Conservation (phyloP, 2,329 filamentous ascomycete species). For the Neonectria hederae region DNA sequence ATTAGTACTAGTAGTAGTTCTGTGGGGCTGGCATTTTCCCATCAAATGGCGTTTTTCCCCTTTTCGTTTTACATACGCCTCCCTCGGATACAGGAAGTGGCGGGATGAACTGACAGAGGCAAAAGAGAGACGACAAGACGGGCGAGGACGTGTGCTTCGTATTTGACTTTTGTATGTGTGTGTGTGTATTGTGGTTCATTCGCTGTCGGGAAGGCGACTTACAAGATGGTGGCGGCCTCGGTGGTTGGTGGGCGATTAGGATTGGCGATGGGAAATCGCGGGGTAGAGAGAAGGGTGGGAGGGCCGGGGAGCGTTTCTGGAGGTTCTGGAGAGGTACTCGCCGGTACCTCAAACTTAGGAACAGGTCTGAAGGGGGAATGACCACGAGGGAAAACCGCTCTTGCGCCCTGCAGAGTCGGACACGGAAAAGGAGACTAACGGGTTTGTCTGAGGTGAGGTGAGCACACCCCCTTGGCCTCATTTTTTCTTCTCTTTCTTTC, state of each 20-base stretch:
- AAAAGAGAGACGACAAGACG: not conserved
- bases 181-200: not conserved
- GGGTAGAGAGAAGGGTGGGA: constrained; percentile 32
- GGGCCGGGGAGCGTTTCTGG: constrained; percentile 4
- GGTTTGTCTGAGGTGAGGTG: not conserved
- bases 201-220: constrained; percentile 6
- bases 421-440: not conserved
- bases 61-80: not conserved
- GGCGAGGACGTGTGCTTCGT: not conserved
- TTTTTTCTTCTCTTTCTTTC: not conserved
- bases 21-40: not conserved
- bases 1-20: not conserved
- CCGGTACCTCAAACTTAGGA: not conserved
- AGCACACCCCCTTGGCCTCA: not conserved
- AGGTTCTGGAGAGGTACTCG: not conserved
- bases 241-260: constrained; percentile 14
- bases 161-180: not conserved
- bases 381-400: constrained; percentile 25
- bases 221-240: constrained; percentile 24
- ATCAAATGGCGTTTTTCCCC: not conserved
- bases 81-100: not conserved
- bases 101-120: constrained; percentile 10
- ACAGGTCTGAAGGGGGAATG: constrained; percentile 13
- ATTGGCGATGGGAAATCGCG: constrained; percentile 34
- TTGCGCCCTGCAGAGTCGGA: constrained; percentile 6